Evolutionary conservation across 495 filamentous ascomycete genomes (phyloP), one percentile per base, ranked within the genome.

Genomic region (Filosporella fistucella): DNA sequence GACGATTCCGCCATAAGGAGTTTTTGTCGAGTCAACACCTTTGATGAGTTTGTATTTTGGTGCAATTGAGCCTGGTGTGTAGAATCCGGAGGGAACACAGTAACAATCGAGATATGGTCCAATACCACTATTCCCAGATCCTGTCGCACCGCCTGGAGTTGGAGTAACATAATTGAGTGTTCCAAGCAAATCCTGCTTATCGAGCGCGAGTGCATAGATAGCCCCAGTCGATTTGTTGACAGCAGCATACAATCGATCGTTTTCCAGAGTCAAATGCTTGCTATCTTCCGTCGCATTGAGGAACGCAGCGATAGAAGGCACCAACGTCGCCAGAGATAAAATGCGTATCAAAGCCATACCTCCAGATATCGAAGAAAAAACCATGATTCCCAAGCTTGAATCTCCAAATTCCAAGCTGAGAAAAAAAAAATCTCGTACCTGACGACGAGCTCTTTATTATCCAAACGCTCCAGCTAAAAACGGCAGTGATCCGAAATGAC

Each of bases 61-160:
- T 1, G 58, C 64, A 6, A 67, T 74, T n/a, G 67, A 60, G 0
- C 75, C 74, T 1, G 74, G 66, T 0, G 76, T 75, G 49, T 76
- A 79, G 45, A 64, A 66, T 1, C 77, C 76, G 0, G 71, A 73
- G 0, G 74, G 76, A 3, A 68, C 70, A 51, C 75, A 81, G 52
- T 78, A 79, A 54, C 77, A 80, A 51, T 80, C 77, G 13, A 80
- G 68, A 47, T 80, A 78, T 1, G 73, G 68, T 0, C 73, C 73
- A 35, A 72, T 65, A 6, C 76, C 74, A 4, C 58, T 66, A 5
- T 63, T 70, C 1, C 73, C 70, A 4, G 63, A 68, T 2, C 47
- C 47, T 10, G 63, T 56, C 1, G 65, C 51, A 13, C 75, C 71
- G 6, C 47, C 47, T 23, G 47, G 47, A 11, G 47, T 51, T 2